These are phyloP conservation scores for Bonia amplexicaulis DNA, from an alignment of 176 grass and related monocot species.

Conservation along the genomic window DNA sequence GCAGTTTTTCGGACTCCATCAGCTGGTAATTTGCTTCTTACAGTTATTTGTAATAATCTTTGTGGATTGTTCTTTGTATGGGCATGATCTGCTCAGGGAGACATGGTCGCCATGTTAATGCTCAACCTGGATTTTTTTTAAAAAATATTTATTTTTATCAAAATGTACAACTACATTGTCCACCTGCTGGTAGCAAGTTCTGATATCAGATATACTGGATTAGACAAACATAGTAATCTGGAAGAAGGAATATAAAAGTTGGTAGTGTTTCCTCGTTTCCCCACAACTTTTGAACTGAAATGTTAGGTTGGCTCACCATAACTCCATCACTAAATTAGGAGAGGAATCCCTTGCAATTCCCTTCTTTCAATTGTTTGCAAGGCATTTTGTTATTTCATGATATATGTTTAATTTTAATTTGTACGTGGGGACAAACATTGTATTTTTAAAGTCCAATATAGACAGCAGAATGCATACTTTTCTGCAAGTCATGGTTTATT, in stretches of 20 bases:
- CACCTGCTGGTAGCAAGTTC: not conserved
- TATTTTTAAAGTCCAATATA: not conserved
- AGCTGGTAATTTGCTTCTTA: slow-evolving; percentile 52
- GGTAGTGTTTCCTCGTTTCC: not conserved
- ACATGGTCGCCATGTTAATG: not conserved
- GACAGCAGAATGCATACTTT: not conserved
- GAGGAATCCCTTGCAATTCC: not conserved
- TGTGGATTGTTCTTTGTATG: not conserved
- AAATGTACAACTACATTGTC: not conserved
- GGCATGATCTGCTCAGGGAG: not conserved
- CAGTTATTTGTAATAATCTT: not conserved
- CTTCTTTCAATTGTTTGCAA: not conserved
- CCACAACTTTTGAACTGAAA: not conserved
- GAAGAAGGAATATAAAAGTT: not conserved
- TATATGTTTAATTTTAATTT: not conserved
- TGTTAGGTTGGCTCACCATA: not conserved
- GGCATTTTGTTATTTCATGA: not conserved
- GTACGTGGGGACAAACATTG: not conserved
- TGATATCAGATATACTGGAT: not conserved
- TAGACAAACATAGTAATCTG: not conserved
- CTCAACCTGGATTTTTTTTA: not conserved
- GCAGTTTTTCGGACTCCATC: slow-evolving; percentile 70
- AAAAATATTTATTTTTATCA: not conserved
- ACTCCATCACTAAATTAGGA: not conserved
- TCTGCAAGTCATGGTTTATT: not conserved